Percentiles rank a stretch among this genome's conserved stretches.
These are phyloP conservation scores for Rhipidocladum racemiflorum DNA, from an alignment of 176 grass and related monocot species.

Conservation along the genomic window DNA sequence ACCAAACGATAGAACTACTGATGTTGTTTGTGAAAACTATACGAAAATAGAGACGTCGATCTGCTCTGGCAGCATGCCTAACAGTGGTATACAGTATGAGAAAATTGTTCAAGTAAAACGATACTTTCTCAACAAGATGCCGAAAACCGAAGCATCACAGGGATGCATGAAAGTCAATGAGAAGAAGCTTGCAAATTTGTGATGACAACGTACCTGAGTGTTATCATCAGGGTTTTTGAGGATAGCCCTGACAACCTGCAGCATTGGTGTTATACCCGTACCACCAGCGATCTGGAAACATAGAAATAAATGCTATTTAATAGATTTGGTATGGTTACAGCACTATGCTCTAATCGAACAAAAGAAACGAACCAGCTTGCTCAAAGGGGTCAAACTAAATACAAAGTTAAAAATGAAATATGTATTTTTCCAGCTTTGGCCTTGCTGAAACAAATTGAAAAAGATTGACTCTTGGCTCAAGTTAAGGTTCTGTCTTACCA, in stretches of 20 bases:
- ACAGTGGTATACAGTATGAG: background rate
- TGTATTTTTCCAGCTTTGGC: background rate
- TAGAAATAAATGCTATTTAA: slow-evolving; percentile 20
- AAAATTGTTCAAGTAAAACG: slow-evolving; percentile 2
- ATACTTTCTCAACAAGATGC: slow-evolving; percentile 7
- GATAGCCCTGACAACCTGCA: slow-evolving; percentile 93
- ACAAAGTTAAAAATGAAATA: background rate
- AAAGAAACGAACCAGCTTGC: background rate
- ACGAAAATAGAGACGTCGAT: slow-evolving; percentile 3
- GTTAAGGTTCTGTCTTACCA: slow-evolving; percentile 55
- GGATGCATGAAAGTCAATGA: background rate
- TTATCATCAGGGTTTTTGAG: slow-evolving; percentile 96
- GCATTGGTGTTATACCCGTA: slow-evolving; percentile 92
- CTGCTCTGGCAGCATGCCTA: background rate
- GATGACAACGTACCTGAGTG: slow-evolving; percentile 58
- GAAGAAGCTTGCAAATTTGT: background rate
- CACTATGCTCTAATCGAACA: background rate
- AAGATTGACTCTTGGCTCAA: background rate
- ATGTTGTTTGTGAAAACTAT: background rate
- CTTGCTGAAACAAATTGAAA: slow-evolving; percentile 11
- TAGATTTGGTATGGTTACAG: background rate
- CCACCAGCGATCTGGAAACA: slow-evolving; percentile 79
- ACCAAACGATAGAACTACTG: background rate
- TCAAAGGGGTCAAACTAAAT: background rate
- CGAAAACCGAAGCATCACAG: background rate